These are phyloP conservation scores for Vitellaria paradoxa DNA, from an alignment of 179 eudicot species.

Conservation along the genomic window DNA sequence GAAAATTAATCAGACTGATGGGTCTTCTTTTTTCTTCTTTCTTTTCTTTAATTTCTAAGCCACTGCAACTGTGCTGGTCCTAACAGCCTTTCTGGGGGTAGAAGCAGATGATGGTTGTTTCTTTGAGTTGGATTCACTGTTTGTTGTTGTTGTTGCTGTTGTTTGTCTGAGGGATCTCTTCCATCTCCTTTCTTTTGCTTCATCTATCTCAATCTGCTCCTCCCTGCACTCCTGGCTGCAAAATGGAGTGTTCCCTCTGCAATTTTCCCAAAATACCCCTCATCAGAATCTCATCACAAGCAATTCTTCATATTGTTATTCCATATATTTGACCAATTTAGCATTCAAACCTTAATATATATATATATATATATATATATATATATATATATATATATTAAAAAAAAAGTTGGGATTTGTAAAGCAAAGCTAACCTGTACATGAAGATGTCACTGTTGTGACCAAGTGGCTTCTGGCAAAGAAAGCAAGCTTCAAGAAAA, in stretches of 20 bases:
- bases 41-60: conserved; percentile 13
- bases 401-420: not conserved
- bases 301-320: too few species aligned
- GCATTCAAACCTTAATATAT: not conserved
- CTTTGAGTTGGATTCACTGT: conserved; percentile 9
- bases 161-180: conserved; percentile 31
- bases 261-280: not conserved
- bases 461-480: conserved; percentile 57
- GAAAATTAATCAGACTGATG: too few species aligned
- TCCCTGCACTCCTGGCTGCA: conserved; percentile 83
- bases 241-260: conserved; percentile 81
- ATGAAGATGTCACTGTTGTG: conserved; percentile 69
- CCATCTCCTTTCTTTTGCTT: conserved; percentile 52
- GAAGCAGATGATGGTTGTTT: conserved; percentile 6
- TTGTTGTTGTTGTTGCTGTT: not conserved
- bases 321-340: too few species aligned
- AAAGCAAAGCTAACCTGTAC: conserved; percentile 62
- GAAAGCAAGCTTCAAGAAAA: conserved; percentile 72
- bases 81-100: conserved; percentile 18
- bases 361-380: too few species aligned
- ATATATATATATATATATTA: too few species aligned
- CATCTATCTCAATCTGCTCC: conserved; percentile 76
- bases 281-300: conserved; percentile 8
- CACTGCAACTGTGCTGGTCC: conserved; percentile 34
- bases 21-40: too few species aligned